A percentile compares a stretch with the other conserved stretches of the same genome.
Conservation (phyloP, 2,329 filamentous ascomycete species). For the Neurospora sp. region DNA sequence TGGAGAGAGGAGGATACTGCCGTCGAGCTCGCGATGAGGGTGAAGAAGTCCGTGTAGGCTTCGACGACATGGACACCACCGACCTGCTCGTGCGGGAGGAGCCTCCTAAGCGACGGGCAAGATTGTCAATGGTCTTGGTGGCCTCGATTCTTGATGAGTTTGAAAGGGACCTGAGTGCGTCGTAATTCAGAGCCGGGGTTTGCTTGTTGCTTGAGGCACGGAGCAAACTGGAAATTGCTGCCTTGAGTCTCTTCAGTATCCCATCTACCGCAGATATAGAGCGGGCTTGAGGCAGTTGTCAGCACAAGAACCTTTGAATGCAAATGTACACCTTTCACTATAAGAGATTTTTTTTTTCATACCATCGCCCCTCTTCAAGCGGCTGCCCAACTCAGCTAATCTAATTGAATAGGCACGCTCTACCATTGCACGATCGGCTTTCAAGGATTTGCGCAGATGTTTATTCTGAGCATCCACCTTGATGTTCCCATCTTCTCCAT, state of each 20-base stretch:
- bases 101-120: conserved; percentile 29
- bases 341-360: conserved; percentile 15
- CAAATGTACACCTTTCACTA: background rate
- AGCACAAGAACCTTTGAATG: background rate
- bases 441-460: conserved; percentile 28
- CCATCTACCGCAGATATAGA: conserved; percentile 30
- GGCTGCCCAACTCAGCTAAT: conserved; percentile 30
- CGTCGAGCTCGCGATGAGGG: conserved; percentile 1
- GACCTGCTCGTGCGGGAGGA: conserved; percentile 14
- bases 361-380: conserved; percentile 40
- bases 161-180: conserved; percentile 36
- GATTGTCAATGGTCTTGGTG: conserved; percentile 36
- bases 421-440: conserved; percentile 31
- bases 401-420: conserved; percentile 32
- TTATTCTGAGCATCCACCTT: conserved; percentile 17
- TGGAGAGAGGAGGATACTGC: background rate
- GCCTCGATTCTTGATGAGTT: conserved; percentile 38
- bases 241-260: conserved; percentile 33
- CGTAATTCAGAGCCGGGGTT: conserved; percentile 32
- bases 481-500: conserved; percentile 9
- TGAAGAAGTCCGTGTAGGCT: background rate
- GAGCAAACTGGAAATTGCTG: conserved; percentile 31
- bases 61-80: conserved; percentile 9
- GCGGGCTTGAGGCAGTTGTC: conserved; percentile 21
- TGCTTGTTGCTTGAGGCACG: conserved; percentile 25